phyloP scores from a whole-genome alignment of 192 early-diverging fungal genomes.

The Kickxella alabastrina region DNA sequence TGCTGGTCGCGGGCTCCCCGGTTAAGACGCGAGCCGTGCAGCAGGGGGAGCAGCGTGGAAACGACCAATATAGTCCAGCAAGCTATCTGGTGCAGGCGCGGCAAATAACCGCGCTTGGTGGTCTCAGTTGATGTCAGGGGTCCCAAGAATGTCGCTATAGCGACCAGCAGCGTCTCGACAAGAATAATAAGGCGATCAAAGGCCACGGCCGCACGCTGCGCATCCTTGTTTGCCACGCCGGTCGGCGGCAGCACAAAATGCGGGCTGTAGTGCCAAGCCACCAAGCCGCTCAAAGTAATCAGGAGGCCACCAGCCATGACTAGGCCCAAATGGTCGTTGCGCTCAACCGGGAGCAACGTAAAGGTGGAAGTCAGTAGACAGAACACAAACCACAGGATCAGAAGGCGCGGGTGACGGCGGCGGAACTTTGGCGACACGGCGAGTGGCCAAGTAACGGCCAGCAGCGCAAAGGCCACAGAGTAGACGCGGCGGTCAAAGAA shows the following conservation, averaged over 20 bases:
- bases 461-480: conserved; percentile 55
- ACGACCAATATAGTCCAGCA: conserved; percentile 46
- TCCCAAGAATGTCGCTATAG: conserved; percentile 36
- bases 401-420: conserved; percentile 49
- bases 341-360: conserved; percentile 85
- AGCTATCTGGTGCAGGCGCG: conserved; percentile 29
- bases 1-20: conserved; percentile 56
- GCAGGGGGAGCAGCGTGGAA: conserved; percentile 37
- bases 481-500: conserved; percentile 74
- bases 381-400: conserved; percentile 60
- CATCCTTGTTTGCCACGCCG: conserved; percentile 16
- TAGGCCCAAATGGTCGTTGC: conserved; percentile 65
- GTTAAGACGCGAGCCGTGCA: conserved; percentile 46
- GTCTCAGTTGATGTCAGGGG: conserved; percentile 38
- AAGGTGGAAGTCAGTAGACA: conserved; percentile 78
- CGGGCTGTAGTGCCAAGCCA: conserved; percentile 39
- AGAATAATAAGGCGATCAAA: conserved; percentile 31
- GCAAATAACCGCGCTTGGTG: conserved; percentile 32
- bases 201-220: conserved; percentile 26
- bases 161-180: conserved; percentile 41
- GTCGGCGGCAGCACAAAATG: conserved; percentile 35
- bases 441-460: conserved; percentile 64
- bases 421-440: conserved; percentile 53
- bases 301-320: conserved; percentile 52
- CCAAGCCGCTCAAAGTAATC: conserved; percentile 39